Conservation (phyloP, 2,329 filamentous ascomycete genomes). For the Zymoseptoria brevis region DNA sequence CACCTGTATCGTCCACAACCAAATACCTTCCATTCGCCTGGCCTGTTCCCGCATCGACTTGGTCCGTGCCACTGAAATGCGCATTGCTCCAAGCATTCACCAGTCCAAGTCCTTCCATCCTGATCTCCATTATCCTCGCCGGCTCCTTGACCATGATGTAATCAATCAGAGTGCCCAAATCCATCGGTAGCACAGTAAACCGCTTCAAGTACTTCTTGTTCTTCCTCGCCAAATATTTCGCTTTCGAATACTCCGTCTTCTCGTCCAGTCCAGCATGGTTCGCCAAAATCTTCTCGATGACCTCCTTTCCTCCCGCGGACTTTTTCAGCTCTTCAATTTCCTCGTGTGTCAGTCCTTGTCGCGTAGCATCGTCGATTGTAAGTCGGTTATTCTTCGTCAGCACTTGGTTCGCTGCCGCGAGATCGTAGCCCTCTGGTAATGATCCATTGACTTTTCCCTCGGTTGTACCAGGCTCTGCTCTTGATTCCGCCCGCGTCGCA, state of each 20-base stretch:
- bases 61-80: slow-evolving; percentile 54
- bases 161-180: slow-evolving; percentile 65
- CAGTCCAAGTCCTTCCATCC: slow-evolving; percentile 74
- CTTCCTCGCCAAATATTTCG: slow-evolving; percentile 93
- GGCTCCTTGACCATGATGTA: slow-evolving; percentile 77
- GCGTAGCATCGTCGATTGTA: slow-evolving; percentile 53
- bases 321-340: slow-evolving; percentile 67
- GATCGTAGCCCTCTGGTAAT: slow-evolving; percentile 31
- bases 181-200: slow-evolving; percentile 77
- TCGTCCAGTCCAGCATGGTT: slow-evolving; percentile 85
- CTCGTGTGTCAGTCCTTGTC: slow-evolving; percentile 66
- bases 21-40: slow-evolving; percentile 56
- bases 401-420: slow-evolving; percentile 39
- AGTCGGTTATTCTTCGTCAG: slow-evolving; percentile 56
- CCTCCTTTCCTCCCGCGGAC: slow-evolving; percentile 68
- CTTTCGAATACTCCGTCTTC: slow-evolving; percentile 87
- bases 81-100: slow-evolving; percentile 86
- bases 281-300: slow-evolving; percentile 86
- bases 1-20: slow-evolving; percentile 79
- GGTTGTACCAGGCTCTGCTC: slow-evolving; percentile 24
- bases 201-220: slow-evolving; percentile 85
- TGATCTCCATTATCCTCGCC: slow-evolving; percentile 71
- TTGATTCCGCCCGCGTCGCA: slow-evolving; percentile 32
- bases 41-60: slow-evolving; percentile 4
- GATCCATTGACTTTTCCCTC: not conserved